Percentiles rank a stretch among this genome's conserved stretches.
Evolutionary conservation across 805 yeast genomes (phyloP).

Genomic region (Kuraishia hungarica): DNA sequence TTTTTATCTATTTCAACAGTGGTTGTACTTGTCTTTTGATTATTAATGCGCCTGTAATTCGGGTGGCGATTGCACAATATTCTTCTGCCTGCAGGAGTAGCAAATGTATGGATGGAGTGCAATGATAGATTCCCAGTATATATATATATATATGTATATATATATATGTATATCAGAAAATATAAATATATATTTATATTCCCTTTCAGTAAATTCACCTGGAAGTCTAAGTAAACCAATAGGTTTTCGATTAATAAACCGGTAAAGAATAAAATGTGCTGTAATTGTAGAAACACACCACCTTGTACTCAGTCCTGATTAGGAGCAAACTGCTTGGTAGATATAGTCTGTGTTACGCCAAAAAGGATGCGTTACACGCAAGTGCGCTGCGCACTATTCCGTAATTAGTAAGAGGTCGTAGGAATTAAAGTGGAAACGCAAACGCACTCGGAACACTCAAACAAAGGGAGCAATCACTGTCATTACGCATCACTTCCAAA

Average conservation of each 20-base stretch:
- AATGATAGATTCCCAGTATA: not conserved
- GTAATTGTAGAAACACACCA: not conserved
- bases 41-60: not conserved
- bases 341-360: not conserved
- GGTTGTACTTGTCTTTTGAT: not conserved
- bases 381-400: not conserved
- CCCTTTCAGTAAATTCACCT: not conserved
- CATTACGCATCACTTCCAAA: not conserved
- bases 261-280: not conserved
- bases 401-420: not conserved
- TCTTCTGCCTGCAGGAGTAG: not conserved
- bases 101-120: not conserved
- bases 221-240: not conserved
- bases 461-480: not conserved
- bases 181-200: no score
- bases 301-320: not conserved
- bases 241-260: not conserved
- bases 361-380: not conserved
- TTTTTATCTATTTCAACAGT: not conserved
- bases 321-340: not conserved
- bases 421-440: not conserved
- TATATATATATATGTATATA: no score
- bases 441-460: not conserved
- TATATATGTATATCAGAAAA: not conserved
- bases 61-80: not conserved